Base-by-base conservation (phyloP, 140 eudicot species). In the Anethum foeniculum region DNA sequence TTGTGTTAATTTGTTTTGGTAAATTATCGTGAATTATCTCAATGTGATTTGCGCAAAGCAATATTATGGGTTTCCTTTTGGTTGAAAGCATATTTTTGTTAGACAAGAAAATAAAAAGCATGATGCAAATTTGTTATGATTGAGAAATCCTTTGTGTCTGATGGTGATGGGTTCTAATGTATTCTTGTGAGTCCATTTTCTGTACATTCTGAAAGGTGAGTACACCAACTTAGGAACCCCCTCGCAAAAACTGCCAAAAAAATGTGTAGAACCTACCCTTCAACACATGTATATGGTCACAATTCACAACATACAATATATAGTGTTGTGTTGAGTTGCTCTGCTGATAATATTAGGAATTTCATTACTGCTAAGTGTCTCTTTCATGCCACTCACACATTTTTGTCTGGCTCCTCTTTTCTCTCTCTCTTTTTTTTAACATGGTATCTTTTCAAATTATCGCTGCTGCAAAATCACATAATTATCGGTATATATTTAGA, bases 311-410 rank as follows among this genome's bases (percentile, higher is more conserved):
- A 60, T 25, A 60, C 68, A 60, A 25, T 60, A n/a, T 60, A n/a
- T 60, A 60, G 34, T n/a, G 68, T 60, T n/a, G 3, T 60, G 64
- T 25, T 60, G 68, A 23, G 65, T 62, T 62, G 69, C 69, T 62
- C 69, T 62, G 69, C 69, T 62, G 69, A 34, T 30, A 68, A 12
- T 30, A 32, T 68, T 30, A 68, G 74, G 74, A 68, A 28, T 68
- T 16, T 68, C n/a, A 68, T 68, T 32, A 28, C n/a, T 14, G 23
- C 4, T 32, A 12, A 16, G 3, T 68, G 74, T 32, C 74, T 12
- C 74, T 30, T 68, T 68, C 74, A 68, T 68, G 38, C 71, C 71
- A 64, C 65, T 56, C 64, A 2, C 43, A 54, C 64, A 21, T 56
- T 6, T 64, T 27, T 64, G 39, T 64, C 71, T 28, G 27, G 16